Evolutionary conservation across 495 filamentous ascomycete genomes (phyloP).

Genomic region (Venustampulla echinocandica): DNA sequence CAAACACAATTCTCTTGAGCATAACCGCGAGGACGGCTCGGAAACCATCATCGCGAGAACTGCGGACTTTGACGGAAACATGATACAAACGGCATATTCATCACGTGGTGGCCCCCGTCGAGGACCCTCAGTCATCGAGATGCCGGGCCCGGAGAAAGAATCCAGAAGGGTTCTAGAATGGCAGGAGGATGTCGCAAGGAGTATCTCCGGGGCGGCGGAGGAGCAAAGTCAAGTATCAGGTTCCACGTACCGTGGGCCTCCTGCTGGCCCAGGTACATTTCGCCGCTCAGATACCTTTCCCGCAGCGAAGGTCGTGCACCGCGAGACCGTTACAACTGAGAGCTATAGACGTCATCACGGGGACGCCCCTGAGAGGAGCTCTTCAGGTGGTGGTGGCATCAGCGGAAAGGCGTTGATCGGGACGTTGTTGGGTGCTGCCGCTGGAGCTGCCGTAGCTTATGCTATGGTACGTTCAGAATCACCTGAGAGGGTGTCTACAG

Average conservation of each 20-base stretch:
- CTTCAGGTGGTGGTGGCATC: not conserved
- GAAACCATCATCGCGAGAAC: conserved; percentile 23
- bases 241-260: too few relatives aligned
- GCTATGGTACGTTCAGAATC: conserved; percentile 40
- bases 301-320: not conserved
- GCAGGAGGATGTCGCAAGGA: conserved; percentile 36
- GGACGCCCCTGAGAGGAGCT: not conserved
- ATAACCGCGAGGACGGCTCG: conserved; percentile 10
- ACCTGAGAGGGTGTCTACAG: conserved; percentile 1
- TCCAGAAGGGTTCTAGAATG: conserved; percentile 40
- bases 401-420: conserved; percentile 32
- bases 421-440: conserved; percentile 63
- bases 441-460: conserved; percentile 72
- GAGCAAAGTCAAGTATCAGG: conserved; percentile 4
- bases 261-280: not conserved
- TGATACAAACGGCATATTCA: conserved; percentile 37
- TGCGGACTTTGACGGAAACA: conserved; percentile 44
- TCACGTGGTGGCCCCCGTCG: not conserved
- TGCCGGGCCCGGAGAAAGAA: conserved; percentile 31
- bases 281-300: conserved; percentile 19
- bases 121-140: conserved; percentile 4
- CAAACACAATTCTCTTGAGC: not conserved
- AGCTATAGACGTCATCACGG: conserved; percentile 2
- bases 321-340: conserved; percentile 15
- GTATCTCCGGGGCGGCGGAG: conserved; percentile 2